Evolutionary conservation across 352 stramenopile genomes (phyloP).

Genomic region (Hyaloperonospora brassicae): DNA sequence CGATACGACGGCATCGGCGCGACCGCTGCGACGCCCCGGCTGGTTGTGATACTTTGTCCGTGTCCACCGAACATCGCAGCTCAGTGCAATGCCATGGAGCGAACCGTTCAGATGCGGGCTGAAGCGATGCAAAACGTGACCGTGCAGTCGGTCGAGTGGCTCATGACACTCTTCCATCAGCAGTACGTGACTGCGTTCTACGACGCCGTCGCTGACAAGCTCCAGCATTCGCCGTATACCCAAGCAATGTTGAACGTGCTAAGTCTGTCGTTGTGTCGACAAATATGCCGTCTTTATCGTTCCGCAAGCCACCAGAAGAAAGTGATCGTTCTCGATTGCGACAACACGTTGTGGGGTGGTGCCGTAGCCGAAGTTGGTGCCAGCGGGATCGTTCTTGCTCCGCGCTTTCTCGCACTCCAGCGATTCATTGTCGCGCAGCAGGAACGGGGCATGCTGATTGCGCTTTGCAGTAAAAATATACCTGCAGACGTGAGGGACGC

Average conservation of each 20-base stretch:
- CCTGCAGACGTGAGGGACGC: conserved; percentile 37
- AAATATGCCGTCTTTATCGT: conserved; percentile 43
- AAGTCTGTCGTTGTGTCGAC: conserved; percentile 34
- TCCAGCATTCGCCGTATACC: conserved; percentile 60
- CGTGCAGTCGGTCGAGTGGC: conserved; percentile 17
- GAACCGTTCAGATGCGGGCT: conserved; percentile 14
- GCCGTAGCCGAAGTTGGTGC: conserved; percentile 51
- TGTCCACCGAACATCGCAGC: conserved; percentile 13
- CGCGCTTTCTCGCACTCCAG: conserved; percentile 45
- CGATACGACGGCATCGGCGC: conserved; percentile 15
- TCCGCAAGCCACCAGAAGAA: conserved; percentile 34
- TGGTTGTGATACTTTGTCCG: conserved; percentile 38
- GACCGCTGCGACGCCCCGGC: conserved; percentile 5
- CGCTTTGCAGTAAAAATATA: conserved; percentile 69
- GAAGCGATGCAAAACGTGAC: conserved; percentile 19
- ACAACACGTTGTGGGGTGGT: conserved; percentile 69
- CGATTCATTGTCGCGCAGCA: conserved; percentile 47
- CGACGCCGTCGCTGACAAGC: conserved; percentile 39
- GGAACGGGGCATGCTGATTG: conserved; percentile 40
- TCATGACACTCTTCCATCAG: conserved; percentile 25
- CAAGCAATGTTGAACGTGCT: conserved; percentile 46
- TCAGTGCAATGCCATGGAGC: conserved; percentile 13
- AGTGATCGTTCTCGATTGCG: conserved; percentile 71
- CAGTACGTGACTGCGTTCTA: conserved; percentile 34
- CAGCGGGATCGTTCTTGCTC: conserved; percentile 28